Percentiles rank a stretch among this genome's conserved stretches.
Conservation (phyloP, 1,284 basidiomycete genomes). For the Malassezia furfur region DNA sequence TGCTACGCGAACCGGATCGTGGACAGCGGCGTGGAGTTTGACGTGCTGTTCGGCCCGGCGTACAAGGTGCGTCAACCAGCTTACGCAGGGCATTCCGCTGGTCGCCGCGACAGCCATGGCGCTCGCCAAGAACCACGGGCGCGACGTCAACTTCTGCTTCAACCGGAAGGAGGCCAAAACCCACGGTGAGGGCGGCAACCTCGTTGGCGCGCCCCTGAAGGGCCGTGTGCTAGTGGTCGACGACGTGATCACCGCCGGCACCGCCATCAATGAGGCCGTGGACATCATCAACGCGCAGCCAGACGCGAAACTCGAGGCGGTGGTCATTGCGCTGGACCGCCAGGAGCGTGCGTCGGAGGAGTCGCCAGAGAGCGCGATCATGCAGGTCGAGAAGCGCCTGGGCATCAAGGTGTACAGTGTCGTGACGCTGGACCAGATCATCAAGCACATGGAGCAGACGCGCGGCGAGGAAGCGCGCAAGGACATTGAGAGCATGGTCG, state of each 20-base stretch:
- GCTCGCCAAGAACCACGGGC: conserved; percentile 58
- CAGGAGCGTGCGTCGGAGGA: conserved; percentile 66
- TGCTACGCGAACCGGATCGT: conserved; percentile 77
- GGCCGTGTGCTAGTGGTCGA: conserved; percentile 73
- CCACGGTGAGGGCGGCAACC: conserved; percentile 88
- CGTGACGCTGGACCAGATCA: conserved; percentile 70
- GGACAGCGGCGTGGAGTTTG: conserved; percentile 55
- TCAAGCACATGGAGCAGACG: conserved; percentile 67
- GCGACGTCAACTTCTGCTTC: conserved; percentile 72
- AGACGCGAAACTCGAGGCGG: conserved; percentile 59
- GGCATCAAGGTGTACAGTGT: conserved; percentile 65
- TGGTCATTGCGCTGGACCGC: conserved; percentile 80
- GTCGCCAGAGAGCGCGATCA: conserved; percentile 39
- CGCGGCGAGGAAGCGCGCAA: conserved; percentile 52
- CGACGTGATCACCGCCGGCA: conserved; percentile 89
- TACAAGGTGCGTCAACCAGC: conserved; percentile 58
- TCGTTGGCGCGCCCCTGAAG: conserved; percentile 74
- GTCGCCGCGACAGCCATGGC: conserved; percentile 76
- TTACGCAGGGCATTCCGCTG: conserved; percentile 67
- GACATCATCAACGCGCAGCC: conserved; percentile 32
- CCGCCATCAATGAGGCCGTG: conserved; percentile 45
- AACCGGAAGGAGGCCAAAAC: conserved; percentile 93
- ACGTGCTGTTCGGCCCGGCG: conserved; percentile 89
- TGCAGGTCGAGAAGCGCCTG: conserved; percentile 71
- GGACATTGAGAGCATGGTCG: conserved; percentile 66